These are phyloP conservation scores for Emericellopsis cladophorae DNA, from an alignment of 2,329 filamentous ascomycete genomes.

Conservation along the genomic window DNA sequence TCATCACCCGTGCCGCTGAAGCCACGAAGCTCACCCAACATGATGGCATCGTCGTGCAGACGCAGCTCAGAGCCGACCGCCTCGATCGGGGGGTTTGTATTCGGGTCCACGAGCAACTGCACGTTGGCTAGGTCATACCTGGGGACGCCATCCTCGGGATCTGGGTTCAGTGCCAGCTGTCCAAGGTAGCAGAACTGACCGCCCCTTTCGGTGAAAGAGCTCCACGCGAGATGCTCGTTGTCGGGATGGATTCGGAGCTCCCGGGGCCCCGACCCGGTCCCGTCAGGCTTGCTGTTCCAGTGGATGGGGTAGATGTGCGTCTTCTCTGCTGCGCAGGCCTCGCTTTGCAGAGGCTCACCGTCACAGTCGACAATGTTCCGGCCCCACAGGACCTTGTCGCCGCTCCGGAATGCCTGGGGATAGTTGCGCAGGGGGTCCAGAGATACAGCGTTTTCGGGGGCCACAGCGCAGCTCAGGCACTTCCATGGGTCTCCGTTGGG, in stretches of 20 bases:
- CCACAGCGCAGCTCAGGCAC: slow-evolving; percentile 30
- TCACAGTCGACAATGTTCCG: slow-evolving; percentile 24
- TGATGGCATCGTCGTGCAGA: slow-evolving; percentile 16
- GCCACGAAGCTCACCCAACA: slow-evolving; percentile 29
- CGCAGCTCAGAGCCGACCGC: slow-evolving; percentile 12
- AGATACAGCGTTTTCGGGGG: slow-evolving; percentile 14
- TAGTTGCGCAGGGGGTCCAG: slow-evolving; percentile 17
- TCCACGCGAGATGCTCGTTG: slow-evolving; percentile 27
- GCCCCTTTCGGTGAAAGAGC: slow-evolving; percentile 15
- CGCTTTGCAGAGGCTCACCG: slow-evolving; percentile 15
- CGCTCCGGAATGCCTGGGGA: slow-evolving; percentile 27
- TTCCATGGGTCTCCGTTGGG: slow-evolving; percentile 32
- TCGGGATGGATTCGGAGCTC: slow-evolving; percentile 33
- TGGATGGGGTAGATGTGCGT: slow-evolving; percentile 26
- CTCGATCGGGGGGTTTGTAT: slow-evolving; percentile 8
- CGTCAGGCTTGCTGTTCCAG: slow-evolving; percentile 20
- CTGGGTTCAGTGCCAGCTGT: slow-evolving; percentile 24
- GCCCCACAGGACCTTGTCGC: slow-evolving; percentile 19
- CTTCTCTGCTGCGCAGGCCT: slow-evolving; percentile 21
- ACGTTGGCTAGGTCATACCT: slow-evolving; percentile 27
- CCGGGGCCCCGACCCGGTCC: slow-evolving; percentile 18
- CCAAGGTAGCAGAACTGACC: slow-evolving; percentile 20
- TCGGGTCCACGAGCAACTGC: slow-evolving; percentile 17
- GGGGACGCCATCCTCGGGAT: slow-evolving; percentile 14
- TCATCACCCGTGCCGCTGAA: slow-evolving; percentile 27